Conservation (phyloP, 148 eudicot species). For the Diospyros kaki region DNA sequence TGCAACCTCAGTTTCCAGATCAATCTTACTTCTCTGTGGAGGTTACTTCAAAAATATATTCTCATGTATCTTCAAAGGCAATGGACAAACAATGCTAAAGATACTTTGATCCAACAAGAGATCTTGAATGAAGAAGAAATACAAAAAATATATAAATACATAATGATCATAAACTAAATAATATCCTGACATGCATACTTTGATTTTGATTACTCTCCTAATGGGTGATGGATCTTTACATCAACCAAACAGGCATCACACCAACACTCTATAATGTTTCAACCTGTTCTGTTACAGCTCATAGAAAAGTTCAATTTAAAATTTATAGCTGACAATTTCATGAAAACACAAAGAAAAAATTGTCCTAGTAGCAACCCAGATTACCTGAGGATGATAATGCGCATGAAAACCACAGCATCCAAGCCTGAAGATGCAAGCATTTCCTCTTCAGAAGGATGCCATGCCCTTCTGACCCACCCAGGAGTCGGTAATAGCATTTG, state of each 20-base stretch:
- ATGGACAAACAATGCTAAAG: neutral
- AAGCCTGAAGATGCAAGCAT: constrained; percentile 62
- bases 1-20: too few relatives aligned
- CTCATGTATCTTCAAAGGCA: neutral
- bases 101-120: neutral
- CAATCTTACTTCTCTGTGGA: neutral
- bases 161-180: neutral
- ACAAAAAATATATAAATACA: neutral
- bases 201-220: neutral
- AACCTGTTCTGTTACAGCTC: neutral
- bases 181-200: neutral
- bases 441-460: constrained; percentile 62
- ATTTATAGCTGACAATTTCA: neutral
- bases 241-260: neutral
- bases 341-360: neutral
- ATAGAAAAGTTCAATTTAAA: constrained; percentile 2
- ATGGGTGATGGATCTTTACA: neutral
- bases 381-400: constrained; percentile 70
- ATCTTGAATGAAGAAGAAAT: neutral
- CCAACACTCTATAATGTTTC: neutral
- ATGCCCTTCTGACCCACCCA: constrained; percentile 65
- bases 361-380: neutral
- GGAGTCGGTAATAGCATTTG: constrained; percentile 52
- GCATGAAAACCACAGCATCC: constrained; percentile 76
- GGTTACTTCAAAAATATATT: neutral